Conservation (phyloP, 2,329 filamentous ascomycete genomes). For the Aspergillus felis region DNA sequence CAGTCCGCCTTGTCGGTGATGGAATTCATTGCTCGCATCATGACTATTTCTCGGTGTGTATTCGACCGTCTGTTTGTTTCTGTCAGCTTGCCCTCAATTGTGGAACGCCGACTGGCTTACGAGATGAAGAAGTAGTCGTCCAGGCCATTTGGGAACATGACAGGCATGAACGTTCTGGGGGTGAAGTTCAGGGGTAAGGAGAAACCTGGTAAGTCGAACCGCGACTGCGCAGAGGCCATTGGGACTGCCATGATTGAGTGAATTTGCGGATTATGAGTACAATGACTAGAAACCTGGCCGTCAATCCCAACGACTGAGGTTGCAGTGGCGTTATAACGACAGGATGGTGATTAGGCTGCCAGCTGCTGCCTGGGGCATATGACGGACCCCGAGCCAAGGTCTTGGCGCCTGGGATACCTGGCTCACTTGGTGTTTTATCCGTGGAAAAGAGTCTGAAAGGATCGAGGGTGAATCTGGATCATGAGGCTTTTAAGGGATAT, state of each 20-base stretch:
- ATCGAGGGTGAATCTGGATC: too few species aligned
- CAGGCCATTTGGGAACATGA: not conserved
- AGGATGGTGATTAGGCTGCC: not conserved
- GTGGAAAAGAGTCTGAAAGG: too few species aligned
- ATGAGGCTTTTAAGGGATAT: too few species aligned
- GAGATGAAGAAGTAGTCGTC: not conserved
- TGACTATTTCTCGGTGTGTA: not conserved
- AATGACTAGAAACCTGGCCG: too few species aligned
- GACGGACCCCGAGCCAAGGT: too few species aligned
- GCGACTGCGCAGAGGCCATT: not conserved
- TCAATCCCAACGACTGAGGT: too few species aligned
- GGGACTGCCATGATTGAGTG: not conserved
- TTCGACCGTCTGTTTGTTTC: not conserved
- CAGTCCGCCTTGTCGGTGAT: conserved; percentile 44
- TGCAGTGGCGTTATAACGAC: not conserved
- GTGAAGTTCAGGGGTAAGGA: not conserved
- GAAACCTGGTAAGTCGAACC: not conserved
- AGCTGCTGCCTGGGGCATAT: too few species aligned
- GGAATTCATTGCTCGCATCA: conserved; percentile 40
- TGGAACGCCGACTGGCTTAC: not conserved
- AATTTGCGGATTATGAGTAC: too few species aligned
- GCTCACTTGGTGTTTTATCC: too few species aligned
- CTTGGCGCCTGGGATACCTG: too few species aligned
- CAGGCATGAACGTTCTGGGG: too few species aligned
- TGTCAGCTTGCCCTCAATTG: not conserved